phyloP scores from a whole-genome alignment of 176 grass and related monocot species.

The Oryza officinalis region DNA sequence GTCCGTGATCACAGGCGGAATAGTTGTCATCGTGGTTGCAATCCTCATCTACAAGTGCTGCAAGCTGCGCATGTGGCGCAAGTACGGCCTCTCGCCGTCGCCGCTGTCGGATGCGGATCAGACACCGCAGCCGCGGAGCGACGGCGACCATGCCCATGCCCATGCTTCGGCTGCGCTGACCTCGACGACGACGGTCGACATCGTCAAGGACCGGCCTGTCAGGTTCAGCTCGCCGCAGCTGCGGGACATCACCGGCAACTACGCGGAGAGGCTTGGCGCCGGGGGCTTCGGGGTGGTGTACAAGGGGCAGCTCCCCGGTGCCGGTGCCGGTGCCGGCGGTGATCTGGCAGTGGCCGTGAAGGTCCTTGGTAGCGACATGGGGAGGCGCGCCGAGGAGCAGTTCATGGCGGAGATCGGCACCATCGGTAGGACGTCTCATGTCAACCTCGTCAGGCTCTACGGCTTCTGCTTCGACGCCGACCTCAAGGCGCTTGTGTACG shows the following conservation, averaged over 20 bases:
- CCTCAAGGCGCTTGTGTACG: too few relatives aligned
- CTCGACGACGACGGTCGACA: not conserved
- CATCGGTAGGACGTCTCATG: too few relatives aligned
- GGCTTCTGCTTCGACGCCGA: slow-evolving; percentile 43
- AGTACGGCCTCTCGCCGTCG: not conserved
- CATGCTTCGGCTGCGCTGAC: not conserved
- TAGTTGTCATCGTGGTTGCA: not conserved
- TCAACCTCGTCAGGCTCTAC: slow-evolving; percentile 35
- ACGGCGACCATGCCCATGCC: not conserved
- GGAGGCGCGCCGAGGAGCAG: slow-evolving; percentile 2
- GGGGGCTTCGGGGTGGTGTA: slow-evolving; percentile 45
- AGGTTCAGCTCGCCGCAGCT: slow-evolving; percentile 28
- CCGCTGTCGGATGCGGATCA: not conserved
- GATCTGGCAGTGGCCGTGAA: slow-evolving; percentile 27
- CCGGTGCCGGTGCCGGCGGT: too few relatives aligned
- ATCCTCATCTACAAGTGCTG: slow-evolving; percentile 31
- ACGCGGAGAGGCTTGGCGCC: slow-evolving; percentile 24
- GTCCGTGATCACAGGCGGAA: slow-evolving; percentile 13
- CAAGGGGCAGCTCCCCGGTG: slow-evolving; percentile 10
- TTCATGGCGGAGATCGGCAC: too few relatives aligned
- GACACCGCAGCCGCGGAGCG: not conserved
- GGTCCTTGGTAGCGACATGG: not conserved
- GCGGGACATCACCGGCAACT: slow-evolving; percentile 27
- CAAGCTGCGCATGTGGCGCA: slow-evolving; percentile 1
- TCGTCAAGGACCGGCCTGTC: slow-evolving; percentile 29